phyloP scores from a whole-genome alignment of 2,329 filamentous ascomycete genomes.

The Penicillium griseofulvum region DNA sequence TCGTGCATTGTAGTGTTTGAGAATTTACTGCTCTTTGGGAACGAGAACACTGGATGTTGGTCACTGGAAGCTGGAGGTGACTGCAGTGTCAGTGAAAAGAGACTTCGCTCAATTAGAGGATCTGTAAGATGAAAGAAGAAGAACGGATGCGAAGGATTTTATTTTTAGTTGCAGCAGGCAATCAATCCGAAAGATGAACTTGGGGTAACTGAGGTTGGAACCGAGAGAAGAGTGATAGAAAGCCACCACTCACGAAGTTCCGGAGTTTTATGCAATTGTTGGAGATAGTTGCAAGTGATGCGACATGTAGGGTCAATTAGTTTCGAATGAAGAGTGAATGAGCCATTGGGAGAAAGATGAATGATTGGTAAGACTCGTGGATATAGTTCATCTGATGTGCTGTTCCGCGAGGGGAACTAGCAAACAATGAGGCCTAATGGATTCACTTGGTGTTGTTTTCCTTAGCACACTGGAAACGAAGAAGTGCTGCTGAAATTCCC shows the following conservation, averaged over 20 bases:
- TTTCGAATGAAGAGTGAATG: not conserved
- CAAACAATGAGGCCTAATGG: not conserved
- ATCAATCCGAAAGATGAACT: not conserved
- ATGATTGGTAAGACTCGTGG: not conserved
- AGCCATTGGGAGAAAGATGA: not conserved
- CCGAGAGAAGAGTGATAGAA: too few relatives aligned
- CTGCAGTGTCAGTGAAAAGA: not conserved
- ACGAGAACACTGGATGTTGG: not conserved
- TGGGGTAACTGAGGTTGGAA: not conserved
- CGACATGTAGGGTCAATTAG: not conserved
- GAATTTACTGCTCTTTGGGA: too few relatives aligned
- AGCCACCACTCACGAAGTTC: not conserved
- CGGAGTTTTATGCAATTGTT: too few relatives aligned
- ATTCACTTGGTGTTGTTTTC: not conserved
- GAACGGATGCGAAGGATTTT: not conserved
- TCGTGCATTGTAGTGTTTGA: not conserved
- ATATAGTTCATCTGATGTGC: not conserved
- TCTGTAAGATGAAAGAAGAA: not conserved
- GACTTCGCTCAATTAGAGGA: not conserved
- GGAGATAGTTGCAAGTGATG: not conserved
- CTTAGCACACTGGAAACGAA: not conserved
- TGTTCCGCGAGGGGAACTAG: not conserved
- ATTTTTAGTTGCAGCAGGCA: not conserved
- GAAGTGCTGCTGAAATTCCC: fast-evolving
- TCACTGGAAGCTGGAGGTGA: not conserved